A percentile compares a stretch with the other conserved stretches of the same genome.
These are phyloP conservation scores for Cafeteria roenbergensis DNA, from an alignment of 108 stramenopile species.

Conservation along the genomic window DNA sequence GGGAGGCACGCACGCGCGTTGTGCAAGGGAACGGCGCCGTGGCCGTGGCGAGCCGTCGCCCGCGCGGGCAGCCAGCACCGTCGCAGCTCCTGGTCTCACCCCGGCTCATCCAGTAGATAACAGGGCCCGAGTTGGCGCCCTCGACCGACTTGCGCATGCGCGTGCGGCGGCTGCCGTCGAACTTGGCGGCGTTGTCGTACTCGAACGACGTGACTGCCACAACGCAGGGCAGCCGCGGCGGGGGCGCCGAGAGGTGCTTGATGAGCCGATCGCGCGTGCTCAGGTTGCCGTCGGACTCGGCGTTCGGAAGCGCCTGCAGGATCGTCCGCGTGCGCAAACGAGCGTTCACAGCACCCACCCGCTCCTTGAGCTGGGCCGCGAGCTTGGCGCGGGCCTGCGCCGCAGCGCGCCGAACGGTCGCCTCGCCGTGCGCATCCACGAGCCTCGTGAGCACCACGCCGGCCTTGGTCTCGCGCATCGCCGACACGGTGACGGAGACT, in stretches of 20 bases:
- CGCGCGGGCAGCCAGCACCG: too few species aligned
- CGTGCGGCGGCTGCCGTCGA: background rate
- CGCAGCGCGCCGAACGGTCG: background rate
- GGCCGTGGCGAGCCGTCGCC: too few species aligned
- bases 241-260: background rate
- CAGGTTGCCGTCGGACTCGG: too few species aligned
- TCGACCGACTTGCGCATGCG: background rate
- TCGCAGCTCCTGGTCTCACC: too few species aligned
- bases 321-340: background rate
- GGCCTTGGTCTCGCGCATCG: background rate
- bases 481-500: background rate
- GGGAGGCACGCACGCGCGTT: too few species aligned
- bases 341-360: background rate
- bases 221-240: background rate
- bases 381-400: too few species aligned
- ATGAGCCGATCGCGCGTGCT: too few species aligned
- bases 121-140: conserved; percentile 18
- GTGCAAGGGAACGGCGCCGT: too few species aligned
- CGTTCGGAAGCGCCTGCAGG: background rate
- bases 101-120: conserved; percentile 96
- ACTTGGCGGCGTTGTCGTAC: background rate
- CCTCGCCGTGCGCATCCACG: background rate
- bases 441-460: background rate
- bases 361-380: background rate
- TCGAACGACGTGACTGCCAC: background rate